phyloP scores from a whole-genome alignment of 2,329 filamentous ascomycete species.

The Pseudogymnoascus sp. region DNA sequence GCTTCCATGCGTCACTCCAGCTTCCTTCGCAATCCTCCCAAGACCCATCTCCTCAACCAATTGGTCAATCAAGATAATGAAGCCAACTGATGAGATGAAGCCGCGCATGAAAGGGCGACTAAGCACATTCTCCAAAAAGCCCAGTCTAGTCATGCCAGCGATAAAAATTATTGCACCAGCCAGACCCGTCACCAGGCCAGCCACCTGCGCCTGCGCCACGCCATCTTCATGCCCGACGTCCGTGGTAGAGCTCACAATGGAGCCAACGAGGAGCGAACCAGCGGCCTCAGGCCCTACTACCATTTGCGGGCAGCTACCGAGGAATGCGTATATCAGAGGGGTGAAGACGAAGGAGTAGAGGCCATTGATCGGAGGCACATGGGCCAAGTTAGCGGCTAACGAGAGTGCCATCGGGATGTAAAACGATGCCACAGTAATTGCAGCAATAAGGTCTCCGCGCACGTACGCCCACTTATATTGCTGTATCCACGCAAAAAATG shows the following conservation, averaged over 20 bases:
- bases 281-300: conserved; percentile 92
- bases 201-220: conserved; percentile 68
- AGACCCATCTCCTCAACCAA: conserved; percentile 86
- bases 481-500: conserved; percentile 80
- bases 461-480: conserved; percentile 81
- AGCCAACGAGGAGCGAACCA: conserved; percentile 82
- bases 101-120: conserved; percentile 87
- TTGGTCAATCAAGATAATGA: conserved; percentile 94
- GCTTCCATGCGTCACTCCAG: conserved; percentile 68
- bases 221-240: conserved; percentile 57
- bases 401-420: conserved; percentile 97
- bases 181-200: conserved; percentile 81
- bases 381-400: conserved; percentile 83
- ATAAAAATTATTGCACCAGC: conserved; percentile 83
- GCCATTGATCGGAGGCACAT: conserved; percentile 88
- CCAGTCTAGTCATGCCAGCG: conserved; percentile 76
- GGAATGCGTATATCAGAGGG: conserved; percentile 80
- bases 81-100: conserved; percentile 95
- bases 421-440: conserved; percentile 94
- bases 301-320: conserved; percentile 90
- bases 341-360: conserved; percentile 93
- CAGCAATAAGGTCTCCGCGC: conserved; percentile 78
- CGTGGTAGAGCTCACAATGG: conserved; percentile 68
- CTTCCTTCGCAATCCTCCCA: conserved; percentile 54
- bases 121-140: conserved; percentile 90